Evolutionary conservation across 192 early-diverging fungal species (phyloP).

Genomic region (Rhizophagus sp.): DNA sequence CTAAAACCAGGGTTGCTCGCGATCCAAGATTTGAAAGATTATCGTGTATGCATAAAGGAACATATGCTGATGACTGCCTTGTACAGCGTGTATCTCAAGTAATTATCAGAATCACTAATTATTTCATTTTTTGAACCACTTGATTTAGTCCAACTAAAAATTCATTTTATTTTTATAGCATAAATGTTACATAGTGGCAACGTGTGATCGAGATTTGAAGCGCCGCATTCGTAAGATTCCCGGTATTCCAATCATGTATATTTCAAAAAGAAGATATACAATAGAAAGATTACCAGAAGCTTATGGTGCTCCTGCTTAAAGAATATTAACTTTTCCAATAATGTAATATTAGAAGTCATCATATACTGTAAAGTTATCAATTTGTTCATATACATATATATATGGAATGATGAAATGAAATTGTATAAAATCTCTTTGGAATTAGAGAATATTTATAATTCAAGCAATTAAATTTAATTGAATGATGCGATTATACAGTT

Average conservation of each 20-base stretch:
- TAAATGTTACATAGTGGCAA: slow-evolving; percentile 97
- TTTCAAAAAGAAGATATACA: slow-evolving; percentile 83
- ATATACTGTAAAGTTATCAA: too few relatives aligned
- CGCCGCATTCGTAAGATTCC: slow-evolving; percentile 92
- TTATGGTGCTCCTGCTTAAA: slow-evolving; percentile 38
- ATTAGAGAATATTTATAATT: too few relatives aligned
- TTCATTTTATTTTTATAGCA: slow-evolving; percentile 64
- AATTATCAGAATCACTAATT: slow-evolving; percentile 17
- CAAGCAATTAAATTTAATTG: too few relatives aligned
- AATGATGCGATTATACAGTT: too few relatives aligned
- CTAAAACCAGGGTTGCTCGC: slow-evolving; percentile 70
- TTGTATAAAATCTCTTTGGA: too few relatives aligned
- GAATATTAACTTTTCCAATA: too few relatives aligned
- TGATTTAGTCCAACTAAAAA: neutral
- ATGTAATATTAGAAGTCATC: too few relatives aligned
- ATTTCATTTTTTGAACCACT: neutral
- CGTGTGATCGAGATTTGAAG: slow-evolving; percentile 96
- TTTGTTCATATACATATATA: too few relatives aligned
- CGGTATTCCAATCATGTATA: slow-evolving; percentile 98
- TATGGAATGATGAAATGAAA: too few relatives aligned
- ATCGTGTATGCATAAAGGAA: slow-evolving; percentile 95
- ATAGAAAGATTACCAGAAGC: slow-evolving; percentile 93
- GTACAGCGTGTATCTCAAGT: slow-evolving; percentile 71
- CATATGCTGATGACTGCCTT: slow-evolving; percentile 99
- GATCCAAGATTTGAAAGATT: slow-evolving; percentile 97